These are phyloP conservation scores for Backusella macrospora DNA, from an alignment of 192 early-diverging fungal genomes.

Conservation along the genomic window DNA sequence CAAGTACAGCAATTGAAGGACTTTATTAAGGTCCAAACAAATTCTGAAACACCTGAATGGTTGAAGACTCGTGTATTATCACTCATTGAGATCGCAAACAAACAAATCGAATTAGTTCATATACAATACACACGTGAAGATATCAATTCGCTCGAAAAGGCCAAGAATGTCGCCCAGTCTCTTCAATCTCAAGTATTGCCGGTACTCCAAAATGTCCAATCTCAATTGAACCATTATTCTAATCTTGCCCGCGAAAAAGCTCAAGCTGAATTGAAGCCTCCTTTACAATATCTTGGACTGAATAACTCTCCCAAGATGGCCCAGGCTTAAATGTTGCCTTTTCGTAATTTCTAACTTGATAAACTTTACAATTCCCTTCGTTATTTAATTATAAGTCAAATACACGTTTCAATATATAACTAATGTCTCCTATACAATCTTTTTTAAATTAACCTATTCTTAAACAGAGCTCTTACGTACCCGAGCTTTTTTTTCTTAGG, in stretches of 20 bases:
- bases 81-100: conserved; percentile 46
- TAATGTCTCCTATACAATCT: background rate
- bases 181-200: conserved; percentile 55
- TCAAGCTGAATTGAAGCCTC: conserved; percentile 32
- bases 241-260: conserved; percentile 32
- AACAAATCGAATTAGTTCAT: conserved; percentile 47
- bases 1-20: conserved; percentile 41
- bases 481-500: too few species aligned
- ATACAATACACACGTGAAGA: conserved; percentile 48
- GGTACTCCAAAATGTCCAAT: conserved; percentile 47
- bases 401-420: background rate
- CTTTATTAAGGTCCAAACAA: conserved; percentile 50
- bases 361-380: background rate
- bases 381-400: background rate
- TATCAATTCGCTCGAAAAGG: conserved; percentile 53
- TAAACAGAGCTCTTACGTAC: too few species aligned
- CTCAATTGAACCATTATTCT: conserved; percentile 34
- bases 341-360: background rate
- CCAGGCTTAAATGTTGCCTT: background rate
- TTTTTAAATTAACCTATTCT: background rate
- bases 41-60: conserved; percentile 48
- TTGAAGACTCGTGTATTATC: conserved; percentile 49
- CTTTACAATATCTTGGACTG: conserved; percentile 35
- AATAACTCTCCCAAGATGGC: conserved; percentile 24
- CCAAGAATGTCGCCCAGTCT: conserved; percentile 53